A percentile compares a stretch with the other conserved stretches of the same genome.
Conservation (phyloP, 73 alveolate species). For the Paramecium sonneborni region DNA sequence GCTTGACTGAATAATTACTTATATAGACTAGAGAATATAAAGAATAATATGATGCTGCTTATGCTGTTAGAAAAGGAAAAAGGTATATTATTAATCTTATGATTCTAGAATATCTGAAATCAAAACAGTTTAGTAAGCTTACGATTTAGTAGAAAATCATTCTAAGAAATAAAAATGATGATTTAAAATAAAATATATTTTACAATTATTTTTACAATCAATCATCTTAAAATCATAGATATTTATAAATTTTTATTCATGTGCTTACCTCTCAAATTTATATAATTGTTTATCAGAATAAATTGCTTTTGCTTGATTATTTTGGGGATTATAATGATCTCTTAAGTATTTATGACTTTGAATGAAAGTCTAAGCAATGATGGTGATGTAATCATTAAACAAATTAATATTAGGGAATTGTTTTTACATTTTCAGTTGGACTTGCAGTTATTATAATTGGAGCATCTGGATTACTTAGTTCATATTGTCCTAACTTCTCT, state of each 20-base stretch:
- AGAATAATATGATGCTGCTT: conserved; percentile 52
- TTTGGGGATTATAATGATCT: not conserved
- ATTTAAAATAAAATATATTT: not conserved
- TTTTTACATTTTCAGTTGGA: conserved; percentile 11
- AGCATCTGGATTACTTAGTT: not conserved
- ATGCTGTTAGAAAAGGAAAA: conserved; percentile 43
- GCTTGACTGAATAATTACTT: not conserved
- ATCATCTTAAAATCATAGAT: not conserved
- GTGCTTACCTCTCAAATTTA: conserved; percentile 8
- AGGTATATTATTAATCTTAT: not conserved
- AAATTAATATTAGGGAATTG: not conserved
- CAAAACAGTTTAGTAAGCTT: conserved; percentile 45
- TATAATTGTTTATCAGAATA: conserved; percentile 3
- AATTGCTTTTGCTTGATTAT: conserved; percentile 10
- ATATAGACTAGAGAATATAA: conserved; percentile 11
- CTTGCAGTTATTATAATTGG: not conserved
- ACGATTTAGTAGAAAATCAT: conserved; percentile 39
- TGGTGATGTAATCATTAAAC: not conserved
- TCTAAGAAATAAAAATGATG: conserved; percentile 17
- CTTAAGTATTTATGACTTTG: not conserved
- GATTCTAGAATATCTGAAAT: conserved; percentile 10
- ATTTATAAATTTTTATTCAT: not conserved
- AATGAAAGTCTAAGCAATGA: not conserved
- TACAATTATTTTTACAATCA: not conserved
- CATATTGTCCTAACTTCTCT: conserved; percentile 1